A percentile compares a stretch with the other conserved stretches of the same genome.
Conservation (phyloP, 495 filamentous ascomycete species). For the Talaromyces proteolyticus region DNA sequence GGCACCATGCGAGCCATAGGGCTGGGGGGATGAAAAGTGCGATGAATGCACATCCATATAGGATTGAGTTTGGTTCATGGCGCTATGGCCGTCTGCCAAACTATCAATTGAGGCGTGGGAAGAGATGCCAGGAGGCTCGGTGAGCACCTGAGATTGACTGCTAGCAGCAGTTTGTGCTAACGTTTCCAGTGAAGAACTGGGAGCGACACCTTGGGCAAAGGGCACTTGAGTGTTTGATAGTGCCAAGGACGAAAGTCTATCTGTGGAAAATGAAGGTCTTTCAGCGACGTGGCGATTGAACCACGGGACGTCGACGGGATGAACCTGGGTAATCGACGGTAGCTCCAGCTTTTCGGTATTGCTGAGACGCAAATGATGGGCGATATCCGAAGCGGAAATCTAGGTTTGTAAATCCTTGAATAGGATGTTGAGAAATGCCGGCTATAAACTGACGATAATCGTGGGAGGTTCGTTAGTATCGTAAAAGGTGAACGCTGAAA, state of each 20-base stretch:
- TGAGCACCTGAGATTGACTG: too few relatives aligned
- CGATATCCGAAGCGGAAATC: slow-evolving; percentile 7
- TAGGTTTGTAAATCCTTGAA: too few relatives aligned
- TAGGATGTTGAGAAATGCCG: slow-evolving; percentile 24
- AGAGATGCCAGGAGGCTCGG: too few relatives aligned
- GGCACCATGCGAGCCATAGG: slow-evolving; percentile 74
- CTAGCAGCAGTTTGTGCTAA: too few relatives aligned
- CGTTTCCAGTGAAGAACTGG: too few relatives aligned
- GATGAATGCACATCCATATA: slow-evolving; percentile 80
- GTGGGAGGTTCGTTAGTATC: slow-evolving; percentile 31
- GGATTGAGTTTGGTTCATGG: slow-evolving; percentile 79
- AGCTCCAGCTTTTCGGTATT: slow-evolving; percentile 96
- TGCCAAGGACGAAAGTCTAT: slow-evolving; percentile 77
- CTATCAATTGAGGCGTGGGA: too few relatives aligned
- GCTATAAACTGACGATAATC: slow-evolving; percentile 25
- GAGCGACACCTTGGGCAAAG: slow-evolving; percentile 41
- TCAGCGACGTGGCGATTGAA: slow-evolving; percentile 68
- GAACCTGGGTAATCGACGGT: slow-evolving; percentile 85
- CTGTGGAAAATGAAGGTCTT: slow-evolving; percentile 62
- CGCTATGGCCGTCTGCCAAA: slow-evolving; percentile 54
- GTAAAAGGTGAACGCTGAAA: slow-evolving; percentile 18
- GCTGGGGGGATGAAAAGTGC: slow-evolving; percentile 77
- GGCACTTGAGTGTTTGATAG: too few relatives aligned
- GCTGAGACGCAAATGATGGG: not conserved
- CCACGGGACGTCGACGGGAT: slow-evolving; percentile 71